Conservation (phyloP, 768 basidiomycete genomes). For the Lyophyllum atratum region DNA sequence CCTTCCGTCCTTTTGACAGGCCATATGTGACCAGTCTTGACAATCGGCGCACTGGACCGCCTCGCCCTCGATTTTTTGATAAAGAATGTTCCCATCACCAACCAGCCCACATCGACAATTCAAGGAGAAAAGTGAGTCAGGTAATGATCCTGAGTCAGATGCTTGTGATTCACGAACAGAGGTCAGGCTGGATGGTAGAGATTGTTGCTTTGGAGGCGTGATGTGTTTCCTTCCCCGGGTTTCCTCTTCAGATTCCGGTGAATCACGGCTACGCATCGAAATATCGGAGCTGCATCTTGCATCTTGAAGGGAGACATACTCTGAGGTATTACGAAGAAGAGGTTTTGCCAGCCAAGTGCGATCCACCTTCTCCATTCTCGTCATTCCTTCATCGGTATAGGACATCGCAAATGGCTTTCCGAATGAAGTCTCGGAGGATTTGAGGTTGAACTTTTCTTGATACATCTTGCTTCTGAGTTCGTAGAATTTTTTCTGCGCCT, state of each 20-base stretch:
- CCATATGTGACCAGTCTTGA: conserved; percentile 24
- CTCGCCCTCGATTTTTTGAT: conserved; percentile 8
- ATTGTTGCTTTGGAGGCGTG: not conserved
- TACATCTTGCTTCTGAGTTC: not conserved
- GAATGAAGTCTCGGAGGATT: conserved; percentile 1
- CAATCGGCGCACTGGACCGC: conserved; percentile 24
- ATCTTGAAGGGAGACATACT: conserved; percentile 12
- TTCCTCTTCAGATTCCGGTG: not conserved
- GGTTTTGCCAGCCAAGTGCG: conserved; percentile 16
- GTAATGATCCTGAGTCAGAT: not conserved
- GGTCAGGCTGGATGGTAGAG: not conserved
- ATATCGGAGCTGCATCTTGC: not conserved
- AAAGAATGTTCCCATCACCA: not conserved
- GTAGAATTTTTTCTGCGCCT: conserved; percentile 18
- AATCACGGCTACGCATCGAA: not conserved
- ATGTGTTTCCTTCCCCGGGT: no score
- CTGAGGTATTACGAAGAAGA: conserved; percentile 2
- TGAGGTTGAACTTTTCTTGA: not conserved
- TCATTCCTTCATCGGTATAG: not conserved
- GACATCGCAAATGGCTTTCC: not conserved
- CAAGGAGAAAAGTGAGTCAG: conserved; percentile 4
- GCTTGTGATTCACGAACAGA: not conserved
- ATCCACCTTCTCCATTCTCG: conserved; percentile 2
- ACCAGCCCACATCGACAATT: conserved; percentile 20
- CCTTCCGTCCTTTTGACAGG: conserved; percentile 25